Evolutionary conservation across 768 basidiomycete species (phyloP), one percentile per base, ranked within the genome.

Genomic region (Epithele typhae): DNA sequence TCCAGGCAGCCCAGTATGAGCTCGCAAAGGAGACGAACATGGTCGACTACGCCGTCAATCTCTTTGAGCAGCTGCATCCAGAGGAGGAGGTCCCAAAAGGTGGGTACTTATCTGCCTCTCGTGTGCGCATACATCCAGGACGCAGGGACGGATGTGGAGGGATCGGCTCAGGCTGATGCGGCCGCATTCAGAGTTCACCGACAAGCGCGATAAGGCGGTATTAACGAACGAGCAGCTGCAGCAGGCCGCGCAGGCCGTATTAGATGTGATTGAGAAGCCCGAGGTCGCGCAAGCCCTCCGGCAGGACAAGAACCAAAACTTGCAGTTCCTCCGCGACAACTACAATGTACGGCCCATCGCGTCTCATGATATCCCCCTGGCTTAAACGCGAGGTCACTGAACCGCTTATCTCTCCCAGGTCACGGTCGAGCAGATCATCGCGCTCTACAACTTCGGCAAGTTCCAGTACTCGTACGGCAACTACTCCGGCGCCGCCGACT

Each of bases 381-480:
- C n/a, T n/a, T n/a, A n/a, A n/a, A n/a, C n/a, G n/a, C n/a, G n/a
- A n/a, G n/a, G n/a, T n/a, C n/a, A n/a, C n/a, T 34, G 24, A 2
- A n/a, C 9, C 14, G 17, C 24, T 34, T 49, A 40, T 36, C 35
- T 17, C 36, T 18, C 57, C 0, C 66, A 98, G 95, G 81, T 99
- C 48, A 92, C 88, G 14, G 73, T 93, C 49, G 93, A 95, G 49
- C 91, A 96, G 80, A 96, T 98, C 63, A 89, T 84, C 35, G 89
- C 90, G 1, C 74, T 99, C 8, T 98, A 99, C 75, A 92, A 93
- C 70, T 97, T 95, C 69, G 96, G 96, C 44, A 88, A 97, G 63
- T 98, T 94, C 73, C 94, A 96, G 70, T 99, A 92, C 70, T 90
- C 95, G n/a, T 91, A 91, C 65, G 96, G 96, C 36, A 92, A 92